Conservation (phyloP, 2,329 filamentous ascomycete species). For the Cladophialophora exuberans region DNA sequence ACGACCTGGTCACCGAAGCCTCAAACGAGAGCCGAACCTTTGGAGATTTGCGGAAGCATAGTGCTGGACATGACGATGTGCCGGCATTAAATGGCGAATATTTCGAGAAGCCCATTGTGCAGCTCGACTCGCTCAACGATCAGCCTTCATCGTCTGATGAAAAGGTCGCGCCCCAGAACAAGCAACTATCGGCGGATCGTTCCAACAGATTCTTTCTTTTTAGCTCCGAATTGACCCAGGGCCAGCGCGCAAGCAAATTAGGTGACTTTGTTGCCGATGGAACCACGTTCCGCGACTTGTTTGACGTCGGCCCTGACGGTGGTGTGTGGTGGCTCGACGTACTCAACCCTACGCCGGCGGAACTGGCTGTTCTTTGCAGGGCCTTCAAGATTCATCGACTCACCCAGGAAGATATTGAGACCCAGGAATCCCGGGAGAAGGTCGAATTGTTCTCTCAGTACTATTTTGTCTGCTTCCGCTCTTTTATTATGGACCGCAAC, state of each 20-base stretch:
- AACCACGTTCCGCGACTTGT: slow-evolving; percentile 86
- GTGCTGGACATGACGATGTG: slow-evolving; percentile 38
- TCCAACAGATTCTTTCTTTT: slow-evolving; percentile 94
- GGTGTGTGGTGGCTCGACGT: slow-evolving; percentile 99
- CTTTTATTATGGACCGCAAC: slow-evolving; percentile 81
- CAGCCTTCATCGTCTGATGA: slow-evolving; percentile 52
- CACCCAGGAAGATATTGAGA: slow-evolving; percentile 94
- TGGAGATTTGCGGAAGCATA: slow-evolving; percentile 59
- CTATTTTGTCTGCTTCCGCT: slow-evolving; percentile 97
- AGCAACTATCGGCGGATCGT: slow-evolving; percentile 43
- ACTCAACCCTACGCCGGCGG: slow-evolving; percentile 84
- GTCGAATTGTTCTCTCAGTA: slow-evolving; percentile 97
- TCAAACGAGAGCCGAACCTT: slow-evolving; percentile 59
- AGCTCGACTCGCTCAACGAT: slow-evolving; percentile 16
- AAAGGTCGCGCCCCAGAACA: slow-evolving; percentile 43
- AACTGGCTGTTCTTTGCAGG: slow-evolving; percentile 84
- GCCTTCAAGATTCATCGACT: slow-evolving; percentile 95
- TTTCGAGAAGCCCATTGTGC: slow-evolving; percentile 35
- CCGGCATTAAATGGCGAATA: slow-evolving; percentile 37
- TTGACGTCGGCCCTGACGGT: slow-evolving; percentile 69
- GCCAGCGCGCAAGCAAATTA: slow-evolving; percentile 86
- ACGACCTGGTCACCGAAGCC: slow-evolving; percentile 21
- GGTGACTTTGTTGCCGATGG: slow-evolving; percentile 86
- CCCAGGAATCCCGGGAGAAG: slow-evolving; percentile 95
- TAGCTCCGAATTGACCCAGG: slow-evolving; percentile 90